Percentiles rank a stretch among this genome's conserved stretches.
phyloP scores from a whole-genome alignment of 2,329 filamentous ascomycete genomes.

The Incumbomyces delicatus region DNA sequence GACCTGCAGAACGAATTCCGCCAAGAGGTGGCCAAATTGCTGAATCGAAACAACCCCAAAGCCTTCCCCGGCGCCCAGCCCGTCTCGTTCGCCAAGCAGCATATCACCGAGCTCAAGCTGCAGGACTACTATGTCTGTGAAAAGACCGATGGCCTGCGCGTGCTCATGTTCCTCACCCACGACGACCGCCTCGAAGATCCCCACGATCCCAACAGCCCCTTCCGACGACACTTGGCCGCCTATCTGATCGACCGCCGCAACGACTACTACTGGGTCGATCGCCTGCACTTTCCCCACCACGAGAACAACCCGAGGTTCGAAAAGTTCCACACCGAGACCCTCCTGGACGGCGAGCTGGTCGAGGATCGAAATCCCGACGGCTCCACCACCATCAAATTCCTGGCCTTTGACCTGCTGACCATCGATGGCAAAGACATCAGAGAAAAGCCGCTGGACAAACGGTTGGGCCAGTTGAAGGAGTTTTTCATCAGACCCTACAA shows the following conservation, averaged over 20 bases:
- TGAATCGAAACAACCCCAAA: conserved; percentile 52
- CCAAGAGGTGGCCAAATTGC: conserved; percentile 61
- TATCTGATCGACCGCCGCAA: conserved; percentile 98
- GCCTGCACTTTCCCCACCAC: conserved; percentile 71
- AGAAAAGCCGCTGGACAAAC: conserved; percentile 73
- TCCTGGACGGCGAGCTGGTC: conserved; percentile 90
- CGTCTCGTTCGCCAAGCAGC: conserved; percentile 75
- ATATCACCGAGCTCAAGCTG: conserved; percentile 69
- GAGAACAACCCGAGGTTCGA: conserved; percentile 45
- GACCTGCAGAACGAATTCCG: conserved; percentile 55
- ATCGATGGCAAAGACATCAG: conserved; percentile 68
- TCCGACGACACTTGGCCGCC: conserved; percentile 43
- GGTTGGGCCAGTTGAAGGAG: conserved; percentile 75
- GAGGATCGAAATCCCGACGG: conserved; percentile 66
- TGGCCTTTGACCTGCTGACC: conserved; percentile 88
- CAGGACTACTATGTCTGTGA: conserved; percentile 96
- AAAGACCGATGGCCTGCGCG: conserved; percentile 93
- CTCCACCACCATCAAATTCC: conserved; percentile 61
- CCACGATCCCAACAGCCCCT: conserved; percentile 6
- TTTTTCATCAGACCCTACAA: conserved; percentile 71
- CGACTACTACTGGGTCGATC: conserved; percentile 79
- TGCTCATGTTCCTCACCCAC: conserved; percentile 77
- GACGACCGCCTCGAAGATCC: conserved; percentile 48
- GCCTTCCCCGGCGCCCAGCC: conserved; percentile 84
- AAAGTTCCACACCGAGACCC: conserved; percentile 66